These are phyloP conservation scores for Aspergillus neotritici DNA, from an alignment of 2,329 filamentous ascomycete species.

Conservation along the genomic window DNA sequence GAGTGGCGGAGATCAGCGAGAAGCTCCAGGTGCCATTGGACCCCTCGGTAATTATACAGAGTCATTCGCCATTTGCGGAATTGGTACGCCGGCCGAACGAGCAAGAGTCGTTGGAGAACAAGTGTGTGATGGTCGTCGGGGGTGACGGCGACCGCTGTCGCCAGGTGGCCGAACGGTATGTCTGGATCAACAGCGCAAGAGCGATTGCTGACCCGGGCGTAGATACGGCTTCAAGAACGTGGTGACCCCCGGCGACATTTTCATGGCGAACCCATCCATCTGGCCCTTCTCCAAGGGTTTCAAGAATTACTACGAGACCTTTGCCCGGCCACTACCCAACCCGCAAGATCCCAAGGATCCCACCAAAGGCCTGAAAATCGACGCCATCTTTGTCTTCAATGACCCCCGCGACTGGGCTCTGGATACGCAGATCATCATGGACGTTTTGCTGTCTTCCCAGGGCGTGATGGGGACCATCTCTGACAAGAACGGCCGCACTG, in stretches of 20 bases:
- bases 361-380: conserved; percentile 63
- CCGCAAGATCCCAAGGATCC: conserved; percentile 37
- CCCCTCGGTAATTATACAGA: conserved; percentile 72
- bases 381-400: conserved; percentile 90
- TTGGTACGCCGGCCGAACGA: conserved; percentile 56
- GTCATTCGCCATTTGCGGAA: conserved; percentile 81
- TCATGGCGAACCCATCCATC: conserved; percentile 65
- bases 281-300: conserved; percentile 77
- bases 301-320: conserved; percentile 54
- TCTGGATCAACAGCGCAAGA: neutral
- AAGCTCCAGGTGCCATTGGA: conserved; percentile 61
- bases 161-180: conserved; percentile 62
- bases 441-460: conserved; percentile 71
- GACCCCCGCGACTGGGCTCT: conserved; percentile 95
- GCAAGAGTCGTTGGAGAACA: conserved; percentile 50
- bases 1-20: conserved; percentile 63
- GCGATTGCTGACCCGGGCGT: neutral
- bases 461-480: conserved; percentile 80
- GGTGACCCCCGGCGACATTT: conserved; percentile 78
- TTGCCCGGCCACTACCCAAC: conserved; percentile 34
- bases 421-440: conserved; percentile 76
- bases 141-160: conserved; percentile 63
- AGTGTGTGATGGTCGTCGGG: conserved; percentile 69
- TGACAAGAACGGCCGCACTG: conserved; percentile 58
- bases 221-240: conserved; percentile 74